Percentiles rank a stretch among this genome's conserved stretches.
Conservation (phyloP, 2,329 filamentous ascomycete genomes). For the Clathrospora elynae region DNA sequence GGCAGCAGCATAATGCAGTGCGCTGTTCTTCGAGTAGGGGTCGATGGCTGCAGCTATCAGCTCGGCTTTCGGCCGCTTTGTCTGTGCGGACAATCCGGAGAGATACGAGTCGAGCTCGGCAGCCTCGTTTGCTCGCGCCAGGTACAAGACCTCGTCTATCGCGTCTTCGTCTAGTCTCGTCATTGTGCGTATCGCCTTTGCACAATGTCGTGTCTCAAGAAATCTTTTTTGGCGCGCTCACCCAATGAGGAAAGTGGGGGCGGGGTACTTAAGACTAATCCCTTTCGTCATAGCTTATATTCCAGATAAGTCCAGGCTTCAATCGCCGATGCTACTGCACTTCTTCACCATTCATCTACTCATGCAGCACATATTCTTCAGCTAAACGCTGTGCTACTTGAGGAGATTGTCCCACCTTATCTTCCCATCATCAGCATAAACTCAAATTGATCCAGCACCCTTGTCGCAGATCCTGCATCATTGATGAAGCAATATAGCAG, state of each 20-base stretch:
- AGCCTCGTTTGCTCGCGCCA: conserved; percentile 77
- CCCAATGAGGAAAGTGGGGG: conserved; percentile 25
- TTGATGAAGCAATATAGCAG: conserved; percentile 14
- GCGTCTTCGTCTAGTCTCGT: conserved; percentile 65
- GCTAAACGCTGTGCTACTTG: conserved; percentile 7
- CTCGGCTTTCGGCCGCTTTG: conserved; percentile 62
- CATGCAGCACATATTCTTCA: conserved; percentile 8
- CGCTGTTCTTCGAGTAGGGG: conserved; percentile 74
- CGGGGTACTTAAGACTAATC: conserved; percentile 17
- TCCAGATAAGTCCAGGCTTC: not conserved
- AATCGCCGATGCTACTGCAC: conserved; percentile 3
- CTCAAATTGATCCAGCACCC: conserved; percentile 17
- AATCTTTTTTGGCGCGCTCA: conserved; percentile 20
- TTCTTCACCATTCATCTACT: conserved; percentile 8
- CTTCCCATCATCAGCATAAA: conserved; percentile 12
- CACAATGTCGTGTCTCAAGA: conserved; percentile 4
- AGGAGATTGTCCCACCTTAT: conserved; percentile 9
- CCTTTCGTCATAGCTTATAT: conserved; percentile 4
- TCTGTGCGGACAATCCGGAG: conserved; percentile 64
- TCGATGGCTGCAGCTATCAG: conserved; percentile 75
- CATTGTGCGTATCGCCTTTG: conserved; percentile 22
- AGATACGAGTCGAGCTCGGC: conserved; percentile 68
- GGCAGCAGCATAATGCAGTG: conserved; percentile 87
- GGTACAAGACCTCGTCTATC: conserved; percentile 90
- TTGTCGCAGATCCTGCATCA: conserved; percentile 23